Percentiles rank a stretch among this genome's conserved stretches.
Conservation (phyloP, 805 yeast genomes). For the Lipomyces anomalus region DNA sequence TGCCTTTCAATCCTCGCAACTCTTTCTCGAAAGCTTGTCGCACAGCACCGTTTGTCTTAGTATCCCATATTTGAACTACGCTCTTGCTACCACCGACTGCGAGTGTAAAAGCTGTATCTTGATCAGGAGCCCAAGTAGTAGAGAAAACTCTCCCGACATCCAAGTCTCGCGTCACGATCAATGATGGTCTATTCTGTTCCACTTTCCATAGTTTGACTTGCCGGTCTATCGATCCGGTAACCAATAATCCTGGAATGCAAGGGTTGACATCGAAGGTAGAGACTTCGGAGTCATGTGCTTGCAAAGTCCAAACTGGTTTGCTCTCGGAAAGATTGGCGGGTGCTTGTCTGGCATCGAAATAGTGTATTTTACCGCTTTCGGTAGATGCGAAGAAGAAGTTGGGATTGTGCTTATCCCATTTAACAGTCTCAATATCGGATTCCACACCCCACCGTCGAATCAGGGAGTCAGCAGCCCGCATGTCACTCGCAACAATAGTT, state of each 20-base stretch:
- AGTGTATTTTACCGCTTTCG: conserved; percentile 82
- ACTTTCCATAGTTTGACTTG: conserved; percentile 83
- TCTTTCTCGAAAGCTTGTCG: conserved; percentile 61
- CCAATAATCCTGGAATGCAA: conserved; percentile 64
- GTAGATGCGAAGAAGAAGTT: conserved; percentile 75
- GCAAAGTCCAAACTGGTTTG: conserved; percentile 84
- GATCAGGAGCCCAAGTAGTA: conserved; percentile 77
- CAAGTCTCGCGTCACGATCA: conserved; percentile 86
- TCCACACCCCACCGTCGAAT: conserved; percentile 62
- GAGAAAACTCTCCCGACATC: conserved; percentile 90
- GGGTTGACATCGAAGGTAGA: conserved; percentile 69
- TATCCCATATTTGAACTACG: conserved; percentile 88
- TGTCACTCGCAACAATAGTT: conserved; percentile 70
- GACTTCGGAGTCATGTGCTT: conserved; percentile 94
- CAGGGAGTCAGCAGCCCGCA: conserved; percentile 60
- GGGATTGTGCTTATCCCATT: conserved; percentile 53
- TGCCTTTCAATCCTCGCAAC: conserved; percentile 47
- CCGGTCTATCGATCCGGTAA: conserved; percentile 87
- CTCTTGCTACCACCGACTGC: conserved; percentile 83
- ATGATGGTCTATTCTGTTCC: conserved; percentile 57
- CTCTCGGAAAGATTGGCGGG: conserved; percentile 33
- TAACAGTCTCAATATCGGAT: conserved; percentile 79
- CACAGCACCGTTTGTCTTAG: conserved; percentile 73
- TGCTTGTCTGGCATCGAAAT: conserved; percentile 70
- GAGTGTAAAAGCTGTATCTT: conserved; percentile 66